These are phyloP conservation scores for Escallonia rubra DNA, from an alignment of 129 eudicot genomes.

Conservation along the genomic window DNA sequence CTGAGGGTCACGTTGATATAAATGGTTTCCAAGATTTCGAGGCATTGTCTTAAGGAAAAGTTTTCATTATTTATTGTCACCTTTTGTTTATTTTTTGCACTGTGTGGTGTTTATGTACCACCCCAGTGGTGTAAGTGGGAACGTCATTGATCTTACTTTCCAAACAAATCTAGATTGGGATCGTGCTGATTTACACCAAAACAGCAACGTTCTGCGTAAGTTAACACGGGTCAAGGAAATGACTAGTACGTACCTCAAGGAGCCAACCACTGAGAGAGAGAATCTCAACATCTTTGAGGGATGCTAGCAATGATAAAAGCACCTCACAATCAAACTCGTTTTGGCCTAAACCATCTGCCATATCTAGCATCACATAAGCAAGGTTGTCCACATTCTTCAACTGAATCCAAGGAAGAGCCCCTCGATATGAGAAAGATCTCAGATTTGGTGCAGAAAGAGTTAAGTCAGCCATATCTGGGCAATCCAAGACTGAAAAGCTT, in stretches of 20 bases:
- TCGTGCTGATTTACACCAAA: neutral
- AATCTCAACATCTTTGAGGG: conserved; percentile 23
- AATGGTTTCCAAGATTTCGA: too few species aligned
- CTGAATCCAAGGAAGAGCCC: conserved; percentile 15
- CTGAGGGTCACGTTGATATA: too few species aligned
- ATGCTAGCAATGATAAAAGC: conserved; percentile 15
- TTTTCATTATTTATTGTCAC: too few species aligned
- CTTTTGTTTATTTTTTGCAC: too few species aligned
- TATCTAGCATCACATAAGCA: conserved; percentile 23
- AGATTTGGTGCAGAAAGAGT: conserved; percentile 20
- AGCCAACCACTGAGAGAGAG: conserved; percentile 33
- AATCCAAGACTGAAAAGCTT: conserved; percentile 22
- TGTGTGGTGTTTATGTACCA: too few species aligned
- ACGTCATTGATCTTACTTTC: too few species aligned
- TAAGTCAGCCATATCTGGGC: conserved; percentile 18
- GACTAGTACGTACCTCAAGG: conserved; percentile 22
- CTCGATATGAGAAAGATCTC: conserved; percentile 19
- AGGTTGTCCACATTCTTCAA: conserved; percentile 15
- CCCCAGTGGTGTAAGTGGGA: too few species aligned
- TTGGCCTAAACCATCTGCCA: conserved; percentile 10
- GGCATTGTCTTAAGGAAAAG: too few species aligned
- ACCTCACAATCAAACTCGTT: conserved; percentile 25
- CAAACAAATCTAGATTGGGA: too few species aligned
- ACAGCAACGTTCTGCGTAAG: neutral
- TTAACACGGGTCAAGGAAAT: too few species aligned